These are phyloP conservation scores for Xanthoconium separans DNA, from an alignment of 1,284 basidiomycete species.

Conservation along the genomic window DNA sequence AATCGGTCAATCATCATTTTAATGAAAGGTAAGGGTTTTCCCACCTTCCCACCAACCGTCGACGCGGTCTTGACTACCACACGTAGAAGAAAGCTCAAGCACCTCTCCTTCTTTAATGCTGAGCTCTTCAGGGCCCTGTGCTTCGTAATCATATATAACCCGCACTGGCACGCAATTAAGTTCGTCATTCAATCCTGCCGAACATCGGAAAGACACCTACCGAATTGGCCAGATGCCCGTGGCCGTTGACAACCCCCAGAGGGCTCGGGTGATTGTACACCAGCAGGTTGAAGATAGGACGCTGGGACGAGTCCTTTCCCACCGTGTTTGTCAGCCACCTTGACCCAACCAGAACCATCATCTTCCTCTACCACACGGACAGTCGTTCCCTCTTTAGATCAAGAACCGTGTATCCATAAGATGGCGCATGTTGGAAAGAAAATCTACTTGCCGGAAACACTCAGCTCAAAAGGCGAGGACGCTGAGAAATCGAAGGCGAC, in stretches of 20 bases:
- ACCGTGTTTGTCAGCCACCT: slow-evolving; percentile 58
- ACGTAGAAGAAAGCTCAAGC: slow-evolving; percentile 61
- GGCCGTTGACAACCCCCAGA: slow-evolving; percentile 15
- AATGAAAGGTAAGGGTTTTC: slow-evolving; percentile 8
- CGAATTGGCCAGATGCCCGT: slow-evolving; percentile 44
- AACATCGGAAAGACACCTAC: slow-evolving; percentile 34
- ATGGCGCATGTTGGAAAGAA: slow-evolving; percentile 3
- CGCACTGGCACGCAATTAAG: slow-evolving; percentile 47
- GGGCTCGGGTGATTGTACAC: slow-evolving; percentile 20
- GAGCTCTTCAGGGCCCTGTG: slow-evolving; percentile 72
- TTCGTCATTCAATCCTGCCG: slow-evolving; percentile 4
- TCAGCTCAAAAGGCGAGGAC: slow-evolving; percentile 74
- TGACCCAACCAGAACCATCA: slow-evolving; percentile 86
- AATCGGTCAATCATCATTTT: slow-evolving; percentile 24
- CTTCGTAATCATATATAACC: slow-evolving; percentile 67
- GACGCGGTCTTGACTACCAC: slow-evolving; percentile 62
- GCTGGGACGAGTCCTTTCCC: slow-evolving; percentile 75
- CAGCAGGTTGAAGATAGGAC: slow-evolving; percentile 59
- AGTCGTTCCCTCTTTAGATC: slow-evolving; percentile 50
- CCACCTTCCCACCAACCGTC: slow-evolving; percentile 85
- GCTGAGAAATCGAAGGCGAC: slow-evolving; percentile 72
- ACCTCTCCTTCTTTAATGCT: slow-evolving; percentile 57
- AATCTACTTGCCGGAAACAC: slow-evolving; percentile 52
- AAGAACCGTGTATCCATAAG: slow-evolving; percentile 13
- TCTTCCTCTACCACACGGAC: slow-evolving; percentile 72